Base-by-base conservation (phyloP, 148 eudicot genomes). In the Camellia granthamiana region DNA sequence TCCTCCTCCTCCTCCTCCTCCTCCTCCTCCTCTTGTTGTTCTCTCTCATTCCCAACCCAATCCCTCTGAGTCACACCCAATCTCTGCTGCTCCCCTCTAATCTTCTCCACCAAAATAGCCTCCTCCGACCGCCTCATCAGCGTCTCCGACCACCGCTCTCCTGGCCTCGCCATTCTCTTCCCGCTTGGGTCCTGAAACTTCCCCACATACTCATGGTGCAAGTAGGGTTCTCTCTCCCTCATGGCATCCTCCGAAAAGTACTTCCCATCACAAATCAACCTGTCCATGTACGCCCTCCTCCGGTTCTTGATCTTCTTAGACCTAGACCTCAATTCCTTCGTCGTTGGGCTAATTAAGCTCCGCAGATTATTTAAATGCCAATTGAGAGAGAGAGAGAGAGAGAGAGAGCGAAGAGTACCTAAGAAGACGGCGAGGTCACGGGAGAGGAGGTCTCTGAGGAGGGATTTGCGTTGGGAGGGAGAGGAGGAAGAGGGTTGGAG, bases 221-320 rank as follows among this genome's bases (percentile, higher is more conserved):
- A 86, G 69, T 96, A 96, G 2, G 99, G 99, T 78, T 96, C 97
- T 83, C 99, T 90, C 84, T 96, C 99, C 84, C 99, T 89, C 99
- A 96, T 96, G 16, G 97, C 83, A 87, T 96, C 98, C 90, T 93
- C 99, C 2, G 99, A 93, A 80, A 96, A 96, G 83, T 93, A 96
- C 30, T 90, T 70, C 59, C 99, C 99, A 71, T 84, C 92, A 42
- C 66, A 79, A n/a, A 96, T 72, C 62, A 96, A 84, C 78, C 86
- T 93, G 83, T 91, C 90, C 99, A 96, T 88, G 79, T 88, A 96
- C 0, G 99, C 99, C 54, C 94, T 82, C 71, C 99, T 91, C 79
- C 99, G 81, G 72, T 96, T 96, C 88, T 93, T 96, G 47, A 91
- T 85, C 75, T 85, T 92, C 41, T 88, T 78, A 4, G 95, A 92